Base-by-base conservation (phyloP, 805 yeast genomes). In the Schwanniomyces pseudopolymorphus region DNA sequence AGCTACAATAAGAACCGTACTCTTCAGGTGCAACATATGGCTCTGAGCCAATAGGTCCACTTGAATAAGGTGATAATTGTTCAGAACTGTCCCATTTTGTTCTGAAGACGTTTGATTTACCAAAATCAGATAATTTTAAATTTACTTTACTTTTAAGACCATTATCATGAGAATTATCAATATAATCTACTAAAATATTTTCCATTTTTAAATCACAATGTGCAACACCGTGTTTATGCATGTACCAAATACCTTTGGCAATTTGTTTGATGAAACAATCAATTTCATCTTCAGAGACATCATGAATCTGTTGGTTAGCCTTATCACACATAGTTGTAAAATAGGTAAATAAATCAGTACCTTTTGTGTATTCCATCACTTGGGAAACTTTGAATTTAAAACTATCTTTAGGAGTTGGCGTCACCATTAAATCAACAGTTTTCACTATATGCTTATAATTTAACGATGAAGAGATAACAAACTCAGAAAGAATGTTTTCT, bases 1-100 rank as follows among this genome's bases (percentile, higher is more conserved):
- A 16, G n/a, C 19, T 40, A 11, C 21, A 9, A 3, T 44, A 44
- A n/a, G 43, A 36, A 4, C 40, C 43, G 25, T 49, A 46, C 64
- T 91, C 96, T 60, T 90, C 97, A 0, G 97, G 97, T 0, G 97
- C 88, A 62, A 89, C 89, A 66, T 89, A 91, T 1, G 97, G 94
- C 48, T 84, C 92, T 1, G 95, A 85, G 2, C 97, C 97, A 58
- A 91, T 80, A 3, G 73, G 72, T n/a, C 96, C 96, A 19, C 72
- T 66, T 27, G 84, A 78, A 43, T 79, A 72, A 57, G 85, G 90
- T 14, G 50, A 47, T 5, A 54, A 46, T 40, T 67, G 73, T 40
- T 68, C 72, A 4, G 45, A 22, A 11, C 36, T n/a, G 42, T 84
- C 84, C 95, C 96, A 91, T 3, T 90, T 89, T 45, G 96, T 89